These are phyloP conservation scores for Phialocephala sp. DNA, from an alignment of 2,329 filamentous ascomycete species.

Conservation along the genomic window DNA sequence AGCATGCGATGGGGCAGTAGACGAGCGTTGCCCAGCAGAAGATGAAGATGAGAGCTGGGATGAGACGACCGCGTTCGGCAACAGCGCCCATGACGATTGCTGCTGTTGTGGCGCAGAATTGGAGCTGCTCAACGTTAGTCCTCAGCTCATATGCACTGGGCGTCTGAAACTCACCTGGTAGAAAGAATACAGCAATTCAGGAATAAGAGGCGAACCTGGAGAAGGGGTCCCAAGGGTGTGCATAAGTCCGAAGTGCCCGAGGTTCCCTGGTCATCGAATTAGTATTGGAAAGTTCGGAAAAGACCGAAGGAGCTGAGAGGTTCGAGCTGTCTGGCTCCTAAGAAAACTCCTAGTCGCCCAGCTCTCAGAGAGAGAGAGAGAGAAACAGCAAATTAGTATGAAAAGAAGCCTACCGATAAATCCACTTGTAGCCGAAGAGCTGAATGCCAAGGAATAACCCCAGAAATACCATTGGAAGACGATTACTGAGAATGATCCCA, in stretches of 20 bases:
- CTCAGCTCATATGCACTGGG: neutral
- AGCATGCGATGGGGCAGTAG: conserved; percentile 96
- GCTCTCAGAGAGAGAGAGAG: no score
- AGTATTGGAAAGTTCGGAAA: no score
- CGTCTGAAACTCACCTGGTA: conserved; percentile 70
- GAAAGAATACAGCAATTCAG: conserved; percentile 90
- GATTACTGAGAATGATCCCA: conserved; percentile 90
- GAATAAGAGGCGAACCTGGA: conserved; percentile 85
- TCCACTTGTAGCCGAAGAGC: conserved; percentile 77
- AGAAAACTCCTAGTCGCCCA: no score
- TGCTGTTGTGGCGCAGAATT: conserved; percentile 93
- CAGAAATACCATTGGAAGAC: conserved; percentile 99
- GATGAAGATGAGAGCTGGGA: conserved; percentile 92
- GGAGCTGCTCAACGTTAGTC: conserved; percentile 66
- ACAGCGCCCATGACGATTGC: conserved; percentile 92
- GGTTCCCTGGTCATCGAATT: conserved; percentile 55
- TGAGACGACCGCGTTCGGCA: conserved; percentile 89
- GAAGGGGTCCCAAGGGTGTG: conserved; percentile 85
- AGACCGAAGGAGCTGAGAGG: no score
- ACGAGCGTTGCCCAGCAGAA: conserved; percentile 98
- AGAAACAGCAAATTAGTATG: no score
- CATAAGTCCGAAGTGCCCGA: conserved; percentile 87
- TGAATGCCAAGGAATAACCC: conserved; percentile 97
- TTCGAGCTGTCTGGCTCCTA: no score
- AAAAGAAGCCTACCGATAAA: conserved; percentile 67